These are phyloP conservation scores for Apophysomyces elegans DNA, from an alignment of 371 early-diverging fungal genomes.

Conservation along the genomic window DNA sequence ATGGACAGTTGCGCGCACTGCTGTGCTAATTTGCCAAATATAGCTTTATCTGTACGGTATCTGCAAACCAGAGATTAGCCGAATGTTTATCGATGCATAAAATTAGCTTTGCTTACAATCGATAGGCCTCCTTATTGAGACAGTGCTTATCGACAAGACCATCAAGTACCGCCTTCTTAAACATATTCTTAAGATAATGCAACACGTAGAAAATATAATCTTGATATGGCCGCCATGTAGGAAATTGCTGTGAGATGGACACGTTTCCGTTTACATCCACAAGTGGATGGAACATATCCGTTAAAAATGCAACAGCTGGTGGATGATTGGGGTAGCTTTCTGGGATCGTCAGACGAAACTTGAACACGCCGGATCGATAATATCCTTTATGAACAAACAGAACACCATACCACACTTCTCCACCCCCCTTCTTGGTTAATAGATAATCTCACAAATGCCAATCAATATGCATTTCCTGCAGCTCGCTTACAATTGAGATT, in stretches of 20 bases:
- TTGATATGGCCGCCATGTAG: conserved; percentile 81
- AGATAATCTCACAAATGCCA: neutral
- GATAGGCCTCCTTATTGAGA: conserved; percentile 74
- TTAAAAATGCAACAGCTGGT: conserved; percentile 87
- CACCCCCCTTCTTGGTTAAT: neutral
- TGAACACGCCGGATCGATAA: conserved; percentile 93
- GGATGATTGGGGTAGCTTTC: conserved; percentile 81
- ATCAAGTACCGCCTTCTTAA: conserved; percentile 76
- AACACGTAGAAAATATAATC: conserved; percentile 85
- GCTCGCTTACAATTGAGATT: conserved; percentile 68
- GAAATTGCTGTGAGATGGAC: conserved; percentile 76
- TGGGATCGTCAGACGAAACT: conserved; percentile 90
- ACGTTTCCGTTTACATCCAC: conserved; percentile 76
- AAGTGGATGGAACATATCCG: conserved; percentile 96
- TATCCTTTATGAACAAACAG: conserved; percentile 87
- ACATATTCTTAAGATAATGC: conserved; percentile 84
- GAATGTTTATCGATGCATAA: neutral
- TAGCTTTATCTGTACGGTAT: conserved; percentile 65
- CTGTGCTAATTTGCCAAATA: conserved; percentile 76
- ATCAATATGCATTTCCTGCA: neutral
- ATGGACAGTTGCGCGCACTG: conserved; percentile 83
- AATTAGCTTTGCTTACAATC: conserved; percentile 55
- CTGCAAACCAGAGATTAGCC: conserved; percentile 22
- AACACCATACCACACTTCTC: conserved; percentile 84
- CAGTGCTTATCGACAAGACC: conserved; percentile 73